Evolutionary conservation across 2,329 filamentous ascomycete species (phyloP).

Genomic region (Thelonectria discophora): DNA sequence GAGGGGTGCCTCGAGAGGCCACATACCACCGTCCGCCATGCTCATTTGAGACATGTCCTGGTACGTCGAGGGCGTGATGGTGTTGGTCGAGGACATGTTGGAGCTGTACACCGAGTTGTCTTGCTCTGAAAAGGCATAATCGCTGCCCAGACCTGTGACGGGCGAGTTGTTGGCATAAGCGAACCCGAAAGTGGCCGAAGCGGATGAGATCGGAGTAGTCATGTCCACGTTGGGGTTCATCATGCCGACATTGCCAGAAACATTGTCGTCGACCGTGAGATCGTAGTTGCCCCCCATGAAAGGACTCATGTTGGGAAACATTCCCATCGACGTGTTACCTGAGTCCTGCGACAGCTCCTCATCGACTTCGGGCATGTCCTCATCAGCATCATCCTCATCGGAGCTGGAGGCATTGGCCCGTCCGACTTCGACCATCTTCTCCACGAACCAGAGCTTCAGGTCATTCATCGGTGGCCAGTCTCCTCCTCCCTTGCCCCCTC

Average conservation of each 20-base stretch:
- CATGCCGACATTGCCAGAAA: slow-evolving; percentile 31
- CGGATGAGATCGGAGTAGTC: slow-evolving; percentile 39
- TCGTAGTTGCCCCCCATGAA: slow-evolving; percentile 38
- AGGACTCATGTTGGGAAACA: slow-evolving; percentile 35
- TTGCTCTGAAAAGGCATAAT: slow-evolving; percentile 41
- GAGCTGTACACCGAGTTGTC: slow-evolving; percentile 38
- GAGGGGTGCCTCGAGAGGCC: slow-evolving; percentile 25
- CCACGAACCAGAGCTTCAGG: slow-evolving; percentile 64
- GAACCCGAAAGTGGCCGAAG: slow-evolving; percentile 36
- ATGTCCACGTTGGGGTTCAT: slow-evolving; percentile 33
- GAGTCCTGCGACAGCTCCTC: slow-evolving; percentile 30
- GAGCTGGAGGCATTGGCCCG: slow-evolving; percentile 49
- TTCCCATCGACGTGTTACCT: slow-evolving; percentile 31
- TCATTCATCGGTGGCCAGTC: slow-evolving; percentile 41
- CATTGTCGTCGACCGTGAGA: slow-evolving; percentile 33
- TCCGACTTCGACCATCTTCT: slow-evolving; percentile 56
- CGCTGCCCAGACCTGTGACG: slow-evolving; percentile 32
- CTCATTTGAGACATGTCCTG: slow-evolving; percentile 39
- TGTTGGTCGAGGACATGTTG: slow-evolving; percentile 42
- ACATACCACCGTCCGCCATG: slow-evolving; percentile 36
- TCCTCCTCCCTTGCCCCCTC: slow-evolving; percentile 56
- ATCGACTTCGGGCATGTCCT: slow-evolving; percentile 34
- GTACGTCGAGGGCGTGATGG: slow-evolving; percentile 40
- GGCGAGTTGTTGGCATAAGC: slow-evolving; percentile 37
- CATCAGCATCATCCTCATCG: slow-evolving; percentile 46